A percentile compares a stretch with the other conserved stretches of the same genome.
Evolutionary conservation across 495 filamentous ascomycete genomes (phyloP).

Genomic region (Neurospora sp.): DNA sequence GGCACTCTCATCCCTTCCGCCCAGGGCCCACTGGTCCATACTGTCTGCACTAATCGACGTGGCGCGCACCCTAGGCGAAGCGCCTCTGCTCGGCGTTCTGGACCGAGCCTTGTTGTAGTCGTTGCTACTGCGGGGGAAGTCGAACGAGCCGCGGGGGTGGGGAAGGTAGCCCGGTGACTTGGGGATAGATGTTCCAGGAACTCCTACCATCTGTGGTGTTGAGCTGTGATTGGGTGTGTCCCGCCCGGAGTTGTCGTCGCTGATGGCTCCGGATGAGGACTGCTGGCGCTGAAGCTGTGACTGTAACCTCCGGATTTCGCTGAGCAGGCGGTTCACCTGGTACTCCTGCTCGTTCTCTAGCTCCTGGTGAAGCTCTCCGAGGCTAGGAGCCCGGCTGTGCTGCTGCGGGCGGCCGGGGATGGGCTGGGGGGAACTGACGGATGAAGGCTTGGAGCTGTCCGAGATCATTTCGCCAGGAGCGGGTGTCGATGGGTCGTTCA

Average conservation of each 20-base stretch:
- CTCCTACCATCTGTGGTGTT: constrained; percentile 17
- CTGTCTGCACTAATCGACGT: constrained; percentile 45
- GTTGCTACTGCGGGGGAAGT: constrained; percentile 37
- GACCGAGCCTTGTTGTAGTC: constrained; percentile 40
- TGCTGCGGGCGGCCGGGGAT: constrained; percentile 51
- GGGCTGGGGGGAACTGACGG: constrained; percentile 44
- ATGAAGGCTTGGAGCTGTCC: constrained; percentile 28
- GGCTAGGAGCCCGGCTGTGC: constrained; percentile 58
- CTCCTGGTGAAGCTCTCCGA: constrained; percentile 94
- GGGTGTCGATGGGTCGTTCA: constrained; percentile 56
- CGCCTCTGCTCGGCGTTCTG: constrained; percentile 46
- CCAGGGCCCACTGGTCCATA: constrained; percentile 33
- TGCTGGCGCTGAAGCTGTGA: constrained; percentile 57
- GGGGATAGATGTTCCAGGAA: constrained; percentile 17
- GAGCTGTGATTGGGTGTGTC: constrained; percentile 34
- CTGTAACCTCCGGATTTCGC: constrained; percentile 83
- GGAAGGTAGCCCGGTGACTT: constrained; percentile 45
- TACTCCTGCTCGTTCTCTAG: constrained; percentile 92
- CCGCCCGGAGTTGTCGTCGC: constrained; percentile 60
- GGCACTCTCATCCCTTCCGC: constrained; percentile 63
- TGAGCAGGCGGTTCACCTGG: constrained; percentile 86
- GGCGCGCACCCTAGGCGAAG: constrained; percentile 45
- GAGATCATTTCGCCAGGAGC: constrained; percentile 53
- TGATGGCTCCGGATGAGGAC: constrained; percentile 38
- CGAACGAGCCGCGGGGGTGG: constrained; percentile 46